Evolutionary conservation across 129 eudicot species (phyloP), one percentile per base, ranked within the genome.

Genomic region (Flaveria robusta): DNA sequence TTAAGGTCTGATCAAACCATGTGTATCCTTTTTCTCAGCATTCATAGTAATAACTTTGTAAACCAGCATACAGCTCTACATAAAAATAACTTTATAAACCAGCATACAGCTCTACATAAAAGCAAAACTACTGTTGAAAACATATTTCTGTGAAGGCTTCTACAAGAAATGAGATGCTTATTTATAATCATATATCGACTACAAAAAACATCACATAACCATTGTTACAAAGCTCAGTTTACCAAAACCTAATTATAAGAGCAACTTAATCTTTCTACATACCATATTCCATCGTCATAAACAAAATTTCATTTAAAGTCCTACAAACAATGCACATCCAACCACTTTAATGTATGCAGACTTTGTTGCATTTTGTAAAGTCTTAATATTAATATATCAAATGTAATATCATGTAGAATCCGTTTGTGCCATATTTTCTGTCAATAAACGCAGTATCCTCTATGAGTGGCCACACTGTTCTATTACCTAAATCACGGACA

Each of bases 121-220:
- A 49, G 18, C 55, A 49, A 4, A 49, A 16, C 1, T 2, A 2
- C 2, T 16, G 15, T 19, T 16, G 4, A 49, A 49, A 47, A 3
- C 55, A 14, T 0, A 49, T 49, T 16, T 49, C 55, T 3, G 2
- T 49, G 55, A 49, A 49, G 55, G 55, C 1, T 49, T 49, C 55
- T 49, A 49, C 7, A 52, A 52, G 23, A 64, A 2, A 34, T 15
- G 5, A 62, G 9, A 24, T 58, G 7, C 27, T 58, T 58, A 49
- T 49, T 16, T 49, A 49, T 49, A 49, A 12, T 9, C 13, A 60
- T 24, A 60, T 5, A 3, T 6, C 41, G 41, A 62, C 19, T 62
- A 62, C 42, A 62, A 19, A 52, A 56, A 56, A 59, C 39, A 64
- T 63, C 43, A 63, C 68, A 63, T 63, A 63, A 14, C 68, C 43